phyloP scores from a whole-genome alignment of 1,284 basidiomycete genomes.

The Apiotrichum siamense region DNA sequence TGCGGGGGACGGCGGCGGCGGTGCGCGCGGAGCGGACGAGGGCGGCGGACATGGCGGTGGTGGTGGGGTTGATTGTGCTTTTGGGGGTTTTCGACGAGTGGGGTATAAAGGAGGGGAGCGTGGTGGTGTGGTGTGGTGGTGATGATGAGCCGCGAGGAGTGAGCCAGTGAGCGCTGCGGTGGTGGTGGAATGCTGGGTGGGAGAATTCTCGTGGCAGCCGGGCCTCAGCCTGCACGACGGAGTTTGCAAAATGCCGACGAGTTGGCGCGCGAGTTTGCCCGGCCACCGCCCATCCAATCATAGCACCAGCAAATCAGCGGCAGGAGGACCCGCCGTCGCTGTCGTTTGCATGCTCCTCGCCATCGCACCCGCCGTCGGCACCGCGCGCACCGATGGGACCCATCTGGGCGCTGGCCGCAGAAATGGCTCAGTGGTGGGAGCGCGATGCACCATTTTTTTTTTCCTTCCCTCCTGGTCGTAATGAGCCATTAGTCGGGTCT shows the following conservation, averaged over 20 bases:
- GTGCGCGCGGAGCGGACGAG: conserved; percentile 23
- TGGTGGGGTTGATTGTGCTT: no score
- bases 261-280: conserved; percentile 3
- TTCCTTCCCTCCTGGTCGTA: no score
- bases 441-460: not conserved
- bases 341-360: no score
- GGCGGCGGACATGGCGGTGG: conserved; percentile 16
- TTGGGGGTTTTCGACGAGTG: conserved; percentile 5
- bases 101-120: not conserved
- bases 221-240: no score
- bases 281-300: not conserved
- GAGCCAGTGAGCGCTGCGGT: not conserved
- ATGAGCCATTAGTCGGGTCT: no score
- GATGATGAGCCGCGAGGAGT: conserved; percentile 6
- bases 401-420: no score
- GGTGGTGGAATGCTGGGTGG: not conserved
- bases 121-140: conserved; percentile 16
- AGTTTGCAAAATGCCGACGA: not conserved
- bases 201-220: no score
- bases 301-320: no score
- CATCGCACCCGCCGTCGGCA: no score
- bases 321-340: no score
- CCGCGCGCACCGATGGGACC: no score
- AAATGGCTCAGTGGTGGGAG: not conserved
- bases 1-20: conserved; percentile 15